Percentiles rank a stretch among this genome's conserved stretches.
These are phyloP conservation scores for Suhomyces yuchorum DNA, from an alignment of 1,139 yeast genomes.

Conservation along the genomic window DNA sequence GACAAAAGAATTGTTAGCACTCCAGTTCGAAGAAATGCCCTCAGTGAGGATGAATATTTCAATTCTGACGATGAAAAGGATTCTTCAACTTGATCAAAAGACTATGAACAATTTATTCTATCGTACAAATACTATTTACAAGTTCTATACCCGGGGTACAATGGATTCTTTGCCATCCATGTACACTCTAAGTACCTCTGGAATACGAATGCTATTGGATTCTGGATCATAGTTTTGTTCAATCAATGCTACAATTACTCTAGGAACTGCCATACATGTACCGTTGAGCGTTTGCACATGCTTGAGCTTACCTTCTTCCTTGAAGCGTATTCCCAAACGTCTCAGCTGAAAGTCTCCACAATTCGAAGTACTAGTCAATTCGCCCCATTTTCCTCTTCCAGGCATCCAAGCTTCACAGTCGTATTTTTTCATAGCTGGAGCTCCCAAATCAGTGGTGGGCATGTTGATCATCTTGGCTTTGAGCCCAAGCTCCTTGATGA, in stretches of 20 bases:
- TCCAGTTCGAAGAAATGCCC: slow-evolving; percentile 19
- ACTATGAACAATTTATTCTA: not conserved
- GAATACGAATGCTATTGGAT: slow-evolving; percentile 60
- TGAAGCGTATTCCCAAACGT: slow-evolving; percentile 69
- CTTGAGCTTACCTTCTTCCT: slow-evolving; percentile 35
- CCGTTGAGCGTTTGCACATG: slow-evolving; percentile 89
- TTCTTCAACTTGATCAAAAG: not conserved
- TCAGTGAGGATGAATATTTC: slow-evolving; percentile 15
- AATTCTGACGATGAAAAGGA: slow-evolving; percentile 25
- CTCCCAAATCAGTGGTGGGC: slow-evolving; percentile 90
- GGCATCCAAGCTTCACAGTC: slow-evolving; percentile 99
- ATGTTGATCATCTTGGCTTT: slow-evolving; percentile 81
- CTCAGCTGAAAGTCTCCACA: slow-evolving; percentile 92
- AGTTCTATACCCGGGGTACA: not conserved
- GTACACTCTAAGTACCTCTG: slow-evolving; percentile 63
- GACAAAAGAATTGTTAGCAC: slow-evolving; percentile 38
- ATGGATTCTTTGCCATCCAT: slow-evolving; percentile 62
- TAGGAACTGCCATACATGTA: slow-evolving; percentile 93
- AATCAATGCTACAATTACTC: slow-evolving; percentile 82
- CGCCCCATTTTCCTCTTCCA: slow-evolving; percentile 93
- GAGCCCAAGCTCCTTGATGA: slow-evolving; percentile 69
- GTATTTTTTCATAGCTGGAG: slow-evolving; percentile 89
- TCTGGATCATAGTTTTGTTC: slow-evolving; percentile 77
- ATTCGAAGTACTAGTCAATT: slow-evolving; percentile 85
- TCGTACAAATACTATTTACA: slow-evolving; percentile 4